These are phyloP conservation scores for Pinus tabuliformis DNA, from an alignment of 75 land plant genomes.

Conservation along the genomic window DNA sequence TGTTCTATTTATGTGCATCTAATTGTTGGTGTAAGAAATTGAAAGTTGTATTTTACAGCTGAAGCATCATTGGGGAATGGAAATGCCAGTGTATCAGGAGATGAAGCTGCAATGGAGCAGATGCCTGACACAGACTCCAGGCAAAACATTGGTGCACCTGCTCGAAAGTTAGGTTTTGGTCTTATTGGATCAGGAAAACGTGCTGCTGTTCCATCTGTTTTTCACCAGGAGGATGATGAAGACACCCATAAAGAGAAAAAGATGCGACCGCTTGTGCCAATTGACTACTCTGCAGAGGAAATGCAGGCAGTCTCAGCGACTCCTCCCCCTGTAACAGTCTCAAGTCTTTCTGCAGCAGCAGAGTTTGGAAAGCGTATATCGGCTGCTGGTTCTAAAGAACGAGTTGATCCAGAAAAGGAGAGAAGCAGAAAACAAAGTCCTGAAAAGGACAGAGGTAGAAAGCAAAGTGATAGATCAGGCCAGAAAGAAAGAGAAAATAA, in stretches of 20 bases:
- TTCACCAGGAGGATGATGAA: slow-evolving; percentile 93
- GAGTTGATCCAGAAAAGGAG: slow-evolving; percentile 46
- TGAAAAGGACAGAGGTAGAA: slow-evolving; percentile 23
- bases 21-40: slow-evolving; percentile 3
- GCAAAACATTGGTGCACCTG: slow-evolving; percentile 42
- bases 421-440: slow-evolving; percentile 28
- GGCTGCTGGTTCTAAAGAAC: slow-evolving; percentile 40
- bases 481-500: slow-evolving; percentile 44
- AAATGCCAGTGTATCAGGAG: slow-evolving; percentile 12
- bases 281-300: slow-evolving; percentile 97
- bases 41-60: slow-evolving; percentile 20
- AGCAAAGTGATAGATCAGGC: slow-evolving; percentile 37
- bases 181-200: slow-evolving; percentile 86
- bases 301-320: slow-evolving; percentile 69
- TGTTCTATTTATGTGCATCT: not conserved
- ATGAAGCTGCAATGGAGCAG: slow-evolving; percentile 23
- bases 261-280: slow-evolving; percentile 89
- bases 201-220: slow-evolving; percentile 88
- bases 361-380: slow-evolving; percentile 85
- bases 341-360: slow-evolving; percentile 80
- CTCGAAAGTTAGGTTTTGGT: slow-evolving; percentile 92
- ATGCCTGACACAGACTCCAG: slow-evolving; percentile 32
- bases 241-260: slow-evolving; percentile 75
- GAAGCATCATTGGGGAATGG: slow-evolving; percentile 40
- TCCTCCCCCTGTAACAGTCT: slow-evolving; percentile 26